phyloP scores from a whole-genome alignment of 1,284 basidiomycete species.

The Boletellus deceptivus region DNA sequence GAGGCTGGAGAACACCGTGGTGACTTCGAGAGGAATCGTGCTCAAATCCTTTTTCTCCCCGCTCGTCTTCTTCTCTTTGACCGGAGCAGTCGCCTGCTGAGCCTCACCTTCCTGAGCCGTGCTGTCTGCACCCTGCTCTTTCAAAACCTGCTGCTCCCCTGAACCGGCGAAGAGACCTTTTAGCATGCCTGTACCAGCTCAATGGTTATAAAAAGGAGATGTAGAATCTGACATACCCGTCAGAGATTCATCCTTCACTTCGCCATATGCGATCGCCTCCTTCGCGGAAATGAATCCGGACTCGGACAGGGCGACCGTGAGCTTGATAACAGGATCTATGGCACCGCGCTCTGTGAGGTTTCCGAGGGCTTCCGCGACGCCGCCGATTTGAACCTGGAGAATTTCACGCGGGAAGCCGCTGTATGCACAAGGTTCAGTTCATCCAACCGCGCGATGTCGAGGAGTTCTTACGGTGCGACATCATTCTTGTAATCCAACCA shows the following conservation, averaged over 20 bases:
- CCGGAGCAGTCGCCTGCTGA: slow-evolving; percentile 15
- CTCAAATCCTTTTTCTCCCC: slow-evolving; percentile 38
- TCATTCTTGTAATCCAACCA: slow-evolving; percentile 68
- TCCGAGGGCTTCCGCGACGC: slow-evolving; percentile 64
- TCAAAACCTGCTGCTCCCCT: slow-evolving; percentile 27
- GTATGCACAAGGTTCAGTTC: slow-evolving; percentile 5
- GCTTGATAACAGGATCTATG: slow-evolving; percentile 73
- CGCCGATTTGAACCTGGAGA: slow-evolving; percentile 65
- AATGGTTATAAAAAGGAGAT: slow-evolving; percentile 8
- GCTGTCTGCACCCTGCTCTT: slow-evolving; percentile 19
- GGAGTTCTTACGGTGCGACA: slow-evolving; percentile 51
- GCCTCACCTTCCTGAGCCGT: slow-evolving; percentile 26
- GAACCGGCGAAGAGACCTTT: slow-evolving; percentile 79
- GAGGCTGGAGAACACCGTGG: slow-evolving; percentile 59
- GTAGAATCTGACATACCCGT: slow-evolving; percentile 49
- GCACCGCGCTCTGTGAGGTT: slow-evolving; percentile 76
- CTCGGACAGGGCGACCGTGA: slow-evolving; percentile 77
- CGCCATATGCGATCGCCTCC: slow-evolving; percentile 71
- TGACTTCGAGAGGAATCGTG: slow-evolving; percentile 64
- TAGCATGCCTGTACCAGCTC: slow-evolving; percentile 58
- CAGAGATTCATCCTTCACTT: slow-evolving; percentile 76
- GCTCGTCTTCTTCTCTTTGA: slow-evolving; percentile 41
- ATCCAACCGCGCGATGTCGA: background rate
- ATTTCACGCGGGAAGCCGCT: slow-evolving; percentile 70
- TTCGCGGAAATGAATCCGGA: slow-evolving; percentile 81